phyloP scores from a whole-genome alignment of 208 protist species.

The Leishmania arabica region DNA sequence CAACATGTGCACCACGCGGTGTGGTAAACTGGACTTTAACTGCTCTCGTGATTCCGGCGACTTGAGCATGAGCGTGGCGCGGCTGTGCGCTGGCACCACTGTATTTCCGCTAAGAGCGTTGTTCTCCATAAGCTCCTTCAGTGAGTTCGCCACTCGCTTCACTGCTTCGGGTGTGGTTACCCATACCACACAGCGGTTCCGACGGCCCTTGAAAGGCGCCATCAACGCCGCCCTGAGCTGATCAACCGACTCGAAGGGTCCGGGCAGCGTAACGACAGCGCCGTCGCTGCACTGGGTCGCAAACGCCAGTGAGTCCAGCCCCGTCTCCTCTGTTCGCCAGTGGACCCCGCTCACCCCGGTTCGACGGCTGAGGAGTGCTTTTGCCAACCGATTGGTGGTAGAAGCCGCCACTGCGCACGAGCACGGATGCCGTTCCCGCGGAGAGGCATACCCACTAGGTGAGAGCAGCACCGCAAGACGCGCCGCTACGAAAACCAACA shows the following conservation, averaged over 20 bases:
- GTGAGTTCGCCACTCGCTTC: conserved; percentile 35
- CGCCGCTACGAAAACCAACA: background rate
- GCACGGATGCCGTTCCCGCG: conserved; percentile 22
- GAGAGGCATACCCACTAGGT: background rate
- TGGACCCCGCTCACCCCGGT: conserved; percentile 41
- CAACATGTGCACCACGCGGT: conserved; percentile 82
- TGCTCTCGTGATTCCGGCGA: conserved; percentile 43
- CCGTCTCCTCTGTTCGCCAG: conserved; percentile 14
- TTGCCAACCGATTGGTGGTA: conserved; percentile 23
- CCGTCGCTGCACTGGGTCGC: conserved; percentile 9
- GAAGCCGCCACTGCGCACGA: conserved; percentile 11
- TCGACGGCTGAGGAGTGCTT: conserved; percentile 28
- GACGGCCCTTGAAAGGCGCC: conserved; percentile 12
- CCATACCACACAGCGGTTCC: conserved; percentile 54
- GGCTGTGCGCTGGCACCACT: conserved; percentile 46
- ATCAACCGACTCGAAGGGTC: conserved; percentile 13
- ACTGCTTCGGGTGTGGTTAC: conserved; percentile 39
- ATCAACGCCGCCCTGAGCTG: conserved; percentile 33
- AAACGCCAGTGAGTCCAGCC: conserved; percentile 14
- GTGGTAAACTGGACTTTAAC: conserved; percentile 60
- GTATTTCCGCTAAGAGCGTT: conserved; percentile 49
- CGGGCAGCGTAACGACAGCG: conserved; percentile 9
- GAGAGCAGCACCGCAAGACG: background rate
- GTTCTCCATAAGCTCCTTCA: conserved; percentile 79
- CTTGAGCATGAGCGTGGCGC: conserved; percentile 51